These are phyloP conservation scores for Cryphonectria radicalis DNA, from an alignment of 2,329 filamentous ascomycete genomes.

Conservation along the genomic window DNA sequence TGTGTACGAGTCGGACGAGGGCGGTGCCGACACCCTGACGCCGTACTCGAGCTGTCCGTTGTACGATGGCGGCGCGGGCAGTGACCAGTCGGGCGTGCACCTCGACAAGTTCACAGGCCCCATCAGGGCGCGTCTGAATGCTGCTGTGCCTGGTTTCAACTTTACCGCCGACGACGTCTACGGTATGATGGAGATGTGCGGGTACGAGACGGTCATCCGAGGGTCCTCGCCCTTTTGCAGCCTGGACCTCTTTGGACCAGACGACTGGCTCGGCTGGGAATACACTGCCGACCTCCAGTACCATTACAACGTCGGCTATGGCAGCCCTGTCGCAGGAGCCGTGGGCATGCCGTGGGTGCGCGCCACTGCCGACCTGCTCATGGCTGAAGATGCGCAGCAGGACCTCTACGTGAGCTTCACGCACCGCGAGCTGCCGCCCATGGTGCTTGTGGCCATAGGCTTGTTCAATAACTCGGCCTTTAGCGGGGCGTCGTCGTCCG, in stretches of 20 bases:
- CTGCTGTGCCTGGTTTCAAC: conserved; percentile 60
- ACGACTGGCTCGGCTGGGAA: conserved; percentile 70
- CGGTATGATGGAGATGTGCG: conserved; percentile 68
- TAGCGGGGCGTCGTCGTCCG: conserved; percentile 48
- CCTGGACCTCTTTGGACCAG: conserved; percentile 59
- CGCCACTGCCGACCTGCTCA: conserved; percentile 57
- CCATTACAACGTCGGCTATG: conserved; percentile 69
- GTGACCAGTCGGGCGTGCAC: conserved; percentile 56
- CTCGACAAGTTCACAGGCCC: conserved; percentile 61
- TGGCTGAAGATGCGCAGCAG: conserved; percentile 47
- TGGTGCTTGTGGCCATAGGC: conserved; percentile 68
- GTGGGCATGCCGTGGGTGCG: conserved; percentile 71
- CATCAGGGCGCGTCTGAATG: conserved; percentile 61
- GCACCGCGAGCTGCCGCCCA: conserved; percentile 70
- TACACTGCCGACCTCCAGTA: conserved; percentile 68
- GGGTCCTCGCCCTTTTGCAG: conserved; percentile 66
- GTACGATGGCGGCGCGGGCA: conserved; percentile 62
- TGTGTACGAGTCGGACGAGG: conserved; percentile 59
- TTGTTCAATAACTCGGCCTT: conserved; percentile 71
- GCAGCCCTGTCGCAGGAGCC: conserved; percentile 58
- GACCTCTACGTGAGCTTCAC: conserved; percentile 72
- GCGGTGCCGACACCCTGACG: conserved; percentile 64
- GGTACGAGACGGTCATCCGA: conserved; percentile 67
- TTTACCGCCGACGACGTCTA: conserved; percentile 67
- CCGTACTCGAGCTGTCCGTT: conserved; percentile 68